Evolutionary conservation across 2,329 filamentous ascomycete species (phyloP), one percentile per base, ranked within the genome.

Genomic region (Dichotomopilus funicola): DNA sequence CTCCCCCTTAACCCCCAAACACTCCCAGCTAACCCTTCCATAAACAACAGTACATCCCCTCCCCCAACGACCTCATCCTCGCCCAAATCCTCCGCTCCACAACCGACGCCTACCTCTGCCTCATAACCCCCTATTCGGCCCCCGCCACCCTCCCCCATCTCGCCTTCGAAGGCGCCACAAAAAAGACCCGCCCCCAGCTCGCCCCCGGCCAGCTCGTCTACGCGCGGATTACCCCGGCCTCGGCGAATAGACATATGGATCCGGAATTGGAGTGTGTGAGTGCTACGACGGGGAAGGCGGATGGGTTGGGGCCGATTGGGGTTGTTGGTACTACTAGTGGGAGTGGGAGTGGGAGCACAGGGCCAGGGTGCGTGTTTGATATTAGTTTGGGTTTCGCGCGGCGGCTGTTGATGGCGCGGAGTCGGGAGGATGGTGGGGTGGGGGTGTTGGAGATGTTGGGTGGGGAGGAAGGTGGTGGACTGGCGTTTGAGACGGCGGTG

Each of bases 401-500:
- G 53, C 78, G 91, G 52, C 71, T 95, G 60, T 78, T 96, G 72
- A 79, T 82, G 73, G 78, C 81, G 49, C 81, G 80, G 64, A 78
- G 79, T 43, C 76, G 75, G 11, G 78, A 82, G 51, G 77, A 81
- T 51, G 87, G 85, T 12, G 81, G 81, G 27, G 71, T 96, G 6
- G 80, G 84, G 3, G 79, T 96, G 33, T 71, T 97, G 55, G 89
- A 95, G 60, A 88, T 90, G 66, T 73, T 97, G 6, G 91, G 86
- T 3, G 70, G 68, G 3, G 85, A 85, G 56, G 92, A 56, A 6
- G 59, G 56, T 0, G 89, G 52, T 2, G 89, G 53, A 40, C 72
- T 96, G 11, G 85, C 88, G 19, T 99, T 97, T 69, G 94, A 99
- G 76, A 88, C 95, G 57, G 92, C 92, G 0, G 88, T 96, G 7